Evolutionary conservation across 768 basidiomycete genomes (phyloP), one percentile per base, ranked within the genome.

Genomic region (Tulasnella sp.): DNA sequence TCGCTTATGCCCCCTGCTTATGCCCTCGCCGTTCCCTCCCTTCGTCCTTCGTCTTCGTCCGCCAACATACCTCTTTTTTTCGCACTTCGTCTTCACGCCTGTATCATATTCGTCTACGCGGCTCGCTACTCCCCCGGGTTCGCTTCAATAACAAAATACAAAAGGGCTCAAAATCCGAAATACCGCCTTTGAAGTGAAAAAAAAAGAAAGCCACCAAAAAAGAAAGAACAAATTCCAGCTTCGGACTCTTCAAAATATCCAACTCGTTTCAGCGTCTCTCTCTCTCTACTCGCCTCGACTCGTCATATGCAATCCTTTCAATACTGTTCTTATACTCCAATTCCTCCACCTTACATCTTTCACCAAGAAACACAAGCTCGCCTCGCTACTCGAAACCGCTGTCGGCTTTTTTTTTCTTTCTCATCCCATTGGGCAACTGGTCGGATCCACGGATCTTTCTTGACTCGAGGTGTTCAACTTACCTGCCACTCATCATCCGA

Each of bases 21-120:
- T 32, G 37, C 70, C 57, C 57, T 61, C 57, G 57, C 57, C 26
- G n/a, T 61, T 29, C 57, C 57, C n/a, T 29, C 57, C 57, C 6
- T 15, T 32, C 57, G 0, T 74, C 57, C 79, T 77, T 79, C 79
- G 69, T 79, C 42, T 75, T 51, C 79, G 75, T 35, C 42, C 51
- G 40, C 37, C 42, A 29, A 5, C 39, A 42, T 42, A 46, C 77
- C 69, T 39, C 44, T 74, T 42, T 73, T 71, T 29, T 42, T 42
- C 42, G 1, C 42, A 42, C 42, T 42, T 55, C 71, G 72, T 48
- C 86, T 81, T 79, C 75, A 72, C 82, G 81, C 85, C 89, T 93
- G 93, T 93, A 92, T 93, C 92, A 93, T 51, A 46, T 57, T 46
- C 61, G 44, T 74, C 77, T 40, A 51, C 78, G 48, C 74, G 26